Evolutionary conservation across 768 basidiomycete species (phyloP), one percentile per base, ranked within the genome.

Genomic region (Scleroderma bovista): DNA sequence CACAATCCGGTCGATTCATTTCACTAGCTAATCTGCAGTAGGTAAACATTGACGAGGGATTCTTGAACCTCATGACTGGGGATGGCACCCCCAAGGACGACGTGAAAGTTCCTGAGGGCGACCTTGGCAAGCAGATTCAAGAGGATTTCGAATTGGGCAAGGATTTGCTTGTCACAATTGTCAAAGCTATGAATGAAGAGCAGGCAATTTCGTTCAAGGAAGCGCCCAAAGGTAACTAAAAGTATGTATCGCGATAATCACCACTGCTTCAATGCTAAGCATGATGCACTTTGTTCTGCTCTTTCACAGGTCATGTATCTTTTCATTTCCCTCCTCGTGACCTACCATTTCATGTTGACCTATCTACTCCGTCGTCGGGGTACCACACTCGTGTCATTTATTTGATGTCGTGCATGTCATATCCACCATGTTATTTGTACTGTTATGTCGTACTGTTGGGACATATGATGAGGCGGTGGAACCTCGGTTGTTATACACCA

Each of bases 181-280:
- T 93, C 67, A 72, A 77, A 58, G 87, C 95, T 63, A 97, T 98
- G 94, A 78, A 77, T 54, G 93, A 97, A 73, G 93, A 96, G 74
- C 85, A 86, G 76, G 84, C 88, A 55, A 86, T 95, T 64, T 84
- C 89, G 58, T 81, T 47, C 71, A 95, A 97, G 80, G 93, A 94
- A 70, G 87, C 88, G 48, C 90, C 91, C 57, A 85, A 86, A 73
- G 77, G 76, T 48, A 15, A 48, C 47, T 50, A 15, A 65, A 59
- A 48, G 57, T 57, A 26, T 32, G 61, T 47, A 19, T 20, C 23
- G 9, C 19, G 34, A n/a, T n/a, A 38, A 38, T 38, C 37, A 40
- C 19, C 11, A 29, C 26, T 29, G 9, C 9, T 9, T 29, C 34
- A 15, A 12, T 5, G 12, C 13, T 36, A 13, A 36, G 12, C 32